Base-by-base conservation (phyloP, 2,329 filamentous ascomycete species). In the Niveomyces coronatus region DNA sequence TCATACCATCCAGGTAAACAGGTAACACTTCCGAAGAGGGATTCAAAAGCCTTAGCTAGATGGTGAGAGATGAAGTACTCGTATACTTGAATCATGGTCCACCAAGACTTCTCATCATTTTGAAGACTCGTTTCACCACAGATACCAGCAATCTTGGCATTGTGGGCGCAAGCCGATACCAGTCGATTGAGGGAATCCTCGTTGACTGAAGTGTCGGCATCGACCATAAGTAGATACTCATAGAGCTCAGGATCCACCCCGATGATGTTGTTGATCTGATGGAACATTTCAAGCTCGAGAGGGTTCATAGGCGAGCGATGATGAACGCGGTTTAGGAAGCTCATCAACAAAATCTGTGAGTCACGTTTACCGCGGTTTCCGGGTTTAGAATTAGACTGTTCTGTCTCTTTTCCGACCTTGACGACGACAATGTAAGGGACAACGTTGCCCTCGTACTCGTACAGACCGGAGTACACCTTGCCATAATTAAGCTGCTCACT, bases 31-130 rank as follows among this genome's bases (percentile, higher is more conserved):
- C 88, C 91, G 55, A 98, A 98, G 44, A 98, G 76, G 44, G 87
- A 95, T 60, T 98, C 91, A 56, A 98, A 98, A 45, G 91, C 86
- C 67, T 98, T 98, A 38, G 91, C 72, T 58, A 98, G 67, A 62
- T 98, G 84, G 70, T 98, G 91, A 20, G 91, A 96, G 55, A 98
- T 98, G 61, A 88, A 98, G 69, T 98, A 98, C 61, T 98, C 91
- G 65, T 98, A 98, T 47, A 98, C 91, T 60, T 98, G 91, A 53
- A 98, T 98, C 91, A 98, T 98, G 10, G 91, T 98, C 85, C 86
- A 94, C 87, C 88, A 96, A 52, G 81, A 88, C 48, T 81, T 75
- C 52, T 95, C 86, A 58, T 95, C 89, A 53, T 98, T 98, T 57
- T 95, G 85, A 53, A 98, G 70, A 60, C 82, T 91, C 2, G 91